Evolutionary conservation across 805 yeast species (phyloP).

Genomic region (Priceomyces fermenticarens): DNA sequence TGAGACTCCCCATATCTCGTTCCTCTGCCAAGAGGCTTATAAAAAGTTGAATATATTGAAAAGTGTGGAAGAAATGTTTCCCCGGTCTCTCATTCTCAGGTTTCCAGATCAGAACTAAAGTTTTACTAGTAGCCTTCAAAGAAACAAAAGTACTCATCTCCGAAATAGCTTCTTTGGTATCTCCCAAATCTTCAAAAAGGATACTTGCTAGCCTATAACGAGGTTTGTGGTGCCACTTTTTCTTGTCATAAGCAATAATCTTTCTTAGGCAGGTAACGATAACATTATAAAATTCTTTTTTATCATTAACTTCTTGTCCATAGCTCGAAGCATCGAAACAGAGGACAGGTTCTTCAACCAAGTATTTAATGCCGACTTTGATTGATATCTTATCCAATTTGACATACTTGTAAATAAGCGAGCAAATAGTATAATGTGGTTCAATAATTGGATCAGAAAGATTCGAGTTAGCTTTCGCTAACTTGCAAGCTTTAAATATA

Average conservation of each 20-base stretch:
- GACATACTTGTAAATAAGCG: slow-evolving; percentile 56
- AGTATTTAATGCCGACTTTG: slow-evolving; percentile 33
- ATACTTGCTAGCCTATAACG: slow-evolving; percentile 68
- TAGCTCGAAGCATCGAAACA: slow-evolving; percentile 4
- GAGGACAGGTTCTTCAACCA: slow-evolving; percentile 37
- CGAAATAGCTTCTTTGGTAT: slow-evolving; percentile 52
- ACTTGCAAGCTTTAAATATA: slow-evolving; percentile 42
- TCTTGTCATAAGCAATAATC: slow-evolving; percentile 62
- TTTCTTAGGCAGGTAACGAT: slow-evolving; percentile 47
- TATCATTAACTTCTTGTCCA: slow-evolving; percentile 5
- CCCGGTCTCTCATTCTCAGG: slow-evolving; percentile 93
- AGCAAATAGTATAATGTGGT: slow-evolving; percentile 69
- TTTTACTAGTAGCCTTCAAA: slow-evolving; percentile 63
- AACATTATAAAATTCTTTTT: slow-evolving; percentile 30
- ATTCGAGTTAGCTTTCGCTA: slow-evolving; percentile 35
- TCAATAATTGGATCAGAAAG: slow-evolving; percentile 63
- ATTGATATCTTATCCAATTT: slow-evolving; percentile 30
- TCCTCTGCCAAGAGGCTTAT: slow-evolving; percentile 52
- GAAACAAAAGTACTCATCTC: slow-evolving; percentile 65
- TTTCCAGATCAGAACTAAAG: slow-evolving; percentile 85
- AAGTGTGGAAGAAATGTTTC: slow-evolving; percentile 78
- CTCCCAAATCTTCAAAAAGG: slow-evolving; percentile 49
- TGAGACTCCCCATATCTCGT: slow-evolving; percentile 57
- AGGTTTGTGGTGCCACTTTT: slow-evolving; percentile 91
- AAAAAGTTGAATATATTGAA: slow-evolving; percentile 63